phyloP scores from a whole-genome alignment of 805 yeast genomes.

The Kodamaea hsintzibuensis region DNA sequence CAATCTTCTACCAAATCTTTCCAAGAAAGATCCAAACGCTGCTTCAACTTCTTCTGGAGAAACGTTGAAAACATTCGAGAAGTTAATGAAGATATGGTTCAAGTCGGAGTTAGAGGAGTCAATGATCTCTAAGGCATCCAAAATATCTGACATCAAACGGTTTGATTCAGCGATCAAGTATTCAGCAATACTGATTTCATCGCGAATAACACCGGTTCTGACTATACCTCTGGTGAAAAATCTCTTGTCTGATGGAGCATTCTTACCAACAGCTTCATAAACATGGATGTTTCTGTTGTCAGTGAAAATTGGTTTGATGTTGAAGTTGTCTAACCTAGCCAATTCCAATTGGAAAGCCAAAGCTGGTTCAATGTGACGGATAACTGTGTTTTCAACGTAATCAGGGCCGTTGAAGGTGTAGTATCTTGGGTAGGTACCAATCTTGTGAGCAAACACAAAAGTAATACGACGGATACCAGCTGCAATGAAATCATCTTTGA shows the following conservation, averaged over 20 bases:
- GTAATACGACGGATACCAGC: constrained; percentile 90
- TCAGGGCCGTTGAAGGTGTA: constrained; percentile 91
- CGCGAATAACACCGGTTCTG: constrained; percentile 92
- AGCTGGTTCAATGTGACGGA: constrained; percentile 98
- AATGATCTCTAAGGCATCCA: constrained; percentile 91
- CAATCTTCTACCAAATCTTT: constrained; percentile 93
- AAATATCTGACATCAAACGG: constrained; percentile 91
- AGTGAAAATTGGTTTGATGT: constrained; percentile 91
- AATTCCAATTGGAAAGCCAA: constrained; percentile 96
- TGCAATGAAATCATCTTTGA: constrained; percentile 65
- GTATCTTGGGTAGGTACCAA: constrained; percentile 91
- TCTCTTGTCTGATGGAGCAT: constrained; percentile 89
- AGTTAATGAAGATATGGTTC: constrained; percentile 96
- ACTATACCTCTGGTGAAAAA: constrained; percentile 97
- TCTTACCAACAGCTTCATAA: constrained; percentile 94
- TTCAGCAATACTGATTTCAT: constrained; percentile 89
- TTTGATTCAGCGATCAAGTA: constrained; percentile 95
- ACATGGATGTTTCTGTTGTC: constrained; percentile 98
- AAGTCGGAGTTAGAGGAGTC: constrained; percentile 94
- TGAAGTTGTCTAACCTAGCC: constrained; percentile 90
- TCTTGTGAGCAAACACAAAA: constrained; percentile 78
- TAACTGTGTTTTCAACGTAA: constrained; percentile 83
- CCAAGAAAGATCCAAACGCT: constrained; percentile 96
- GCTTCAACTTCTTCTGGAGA: constrained; percentile 95
- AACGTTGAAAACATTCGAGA: constrained; percentile 92